phyloP scores from a whole-genome alignment of 2,329 filamentous ascomycete species.

The Capronia coronata region DNA sequence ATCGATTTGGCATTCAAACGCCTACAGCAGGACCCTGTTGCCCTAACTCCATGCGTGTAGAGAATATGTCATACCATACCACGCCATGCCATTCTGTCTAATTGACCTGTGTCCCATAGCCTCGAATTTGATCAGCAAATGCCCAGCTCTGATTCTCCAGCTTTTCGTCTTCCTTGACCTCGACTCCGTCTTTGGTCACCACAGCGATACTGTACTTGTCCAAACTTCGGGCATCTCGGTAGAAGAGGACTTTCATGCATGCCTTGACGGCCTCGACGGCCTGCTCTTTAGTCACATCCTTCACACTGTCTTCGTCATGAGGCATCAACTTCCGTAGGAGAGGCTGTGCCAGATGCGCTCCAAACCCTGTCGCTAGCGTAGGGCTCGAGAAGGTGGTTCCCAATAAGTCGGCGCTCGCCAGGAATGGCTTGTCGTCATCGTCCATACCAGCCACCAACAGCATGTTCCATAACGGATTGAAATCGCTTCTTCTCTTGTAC shows the following conservation, averaged over 20 bases:
- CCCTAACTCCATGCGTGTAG: constrained; percentile 7
- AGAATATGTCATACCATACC: constrained; percentile 1
- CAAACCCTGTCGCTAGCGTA: constrained; percentile 87
- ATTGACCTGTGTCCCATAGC: constrained; percentile 78
- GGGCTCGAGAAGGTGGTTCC: constrained; percentile 87
- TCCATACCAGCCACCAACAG: constrained; percentile 86
- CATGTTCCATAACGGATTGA: constrained; percentile 97
- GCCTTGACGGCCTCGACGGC: constrained; percentile 77
- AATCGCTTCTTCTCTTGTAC: constrained; percentile 88
- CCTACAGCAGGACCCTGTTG: neutral
- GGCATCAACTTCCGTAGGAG: constrained; percentile 78
- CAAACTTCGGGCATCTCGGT: constrained; percentile 87
- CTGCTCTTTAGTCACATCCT: constrained; percentile 65
- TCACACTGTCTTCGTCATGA: constrained; percentile 64
- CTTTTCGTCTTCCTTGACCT: constrained; percentile 75
- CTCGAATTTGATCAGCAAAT: constrained; percentile 89
- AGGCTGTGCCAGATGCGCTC: constrained; percentile 85
- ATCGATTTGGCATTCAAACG: neutral
- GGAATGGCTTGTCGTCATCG: constrained; percentile 71
- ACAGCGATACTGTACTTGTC: constrained; percentile 89
- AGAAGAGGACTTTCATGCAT: constrained; percentile 98
- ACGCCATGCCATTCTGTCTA: constrained; percentile 26
- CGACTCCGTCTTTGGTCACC: constrained; percentile 76
- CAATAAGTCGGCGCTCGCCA: constrained; percentile 83
- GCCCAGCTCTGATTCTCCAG: constrained; percentile 96